Conservation (phyloP, 129 eudicot genomes). For the Chrysanthemum seticuspe region DNA sequence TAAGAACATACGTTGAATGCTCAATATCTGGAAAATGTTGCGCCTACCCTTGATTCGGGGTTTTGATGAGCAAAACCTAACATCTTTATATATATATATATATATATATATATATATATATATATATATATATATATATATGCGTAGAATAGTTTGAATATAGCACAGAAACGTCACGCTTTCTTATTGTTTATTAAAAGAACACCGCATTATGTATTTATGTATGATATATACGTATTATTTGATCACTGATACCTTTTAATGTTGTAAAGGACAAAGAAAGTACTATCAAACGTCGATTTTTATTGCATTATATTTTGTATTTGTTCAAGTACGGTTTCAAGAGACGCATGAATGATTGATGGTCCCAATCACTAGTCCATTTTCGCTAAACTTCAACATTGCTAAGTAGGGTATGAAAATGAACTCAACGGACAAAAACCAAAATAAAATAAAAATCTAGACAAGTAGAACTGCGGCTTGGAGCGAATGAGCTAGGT, state of each 20-base stretch:
- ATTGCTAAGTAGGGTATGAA: constrained; percentile 9
- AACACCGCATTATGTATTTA: background rate
- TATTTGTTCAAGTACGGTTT: background rate
- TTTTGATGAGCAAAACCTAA: no score
- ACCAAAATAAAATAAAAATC: constrained; percentile 1
- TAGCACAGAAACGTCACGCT: no score
- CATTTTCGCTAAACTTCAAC: background rate
- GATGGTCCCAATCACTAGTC: constrained; percentile 18
- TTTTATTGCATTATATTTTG: background rate
- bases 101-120: no score
- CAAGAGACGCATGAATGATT: background rate
- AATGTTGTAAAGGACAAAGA: background rate
- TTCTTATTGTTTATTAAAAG: background rate
- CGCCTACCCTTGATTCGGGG: no score
- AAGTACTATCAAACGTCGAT: background rate
- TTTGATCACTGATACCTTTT: no score
- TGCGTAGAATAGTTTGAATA: no score
- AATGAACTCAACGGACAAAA: background rate
- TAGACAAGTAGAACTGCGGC: background rate
- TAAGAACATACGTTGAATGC: no score
- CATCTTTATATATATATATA: background rate
- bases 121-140: background rate
- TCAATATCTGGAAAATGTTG: background rate
- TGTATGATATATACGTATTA: background rate
- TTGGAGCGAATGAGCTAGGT: background rate